phyloP scores from a whole-genome alignment of 1,139 yeast species.

The Yamadazyma spencermartinsiae region DNA sequence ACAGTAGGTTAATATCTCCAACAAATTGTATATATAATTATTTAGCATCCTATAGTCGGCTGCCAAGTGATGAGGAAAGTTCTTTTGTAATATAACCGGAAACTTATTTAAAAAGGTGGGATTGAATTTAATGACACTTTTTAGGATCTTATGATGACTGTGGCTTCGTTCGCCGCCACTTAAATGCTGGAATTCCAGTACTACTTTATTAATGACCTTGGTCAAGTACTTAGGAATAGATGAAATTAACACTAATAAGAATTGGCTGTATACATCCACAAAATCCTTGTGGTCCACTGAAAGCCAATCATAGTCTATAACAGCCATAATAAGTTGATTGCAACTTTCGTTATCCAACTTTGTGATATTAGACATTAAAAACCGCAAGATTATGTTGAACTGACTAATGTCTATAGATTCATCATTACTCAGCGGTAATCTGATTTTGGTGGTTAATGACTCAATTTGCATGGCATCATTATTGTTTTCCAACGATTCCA shows the following conservation, averaged over 20 bases:
- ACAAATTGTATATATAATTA: slow-evolving; percentile 65
- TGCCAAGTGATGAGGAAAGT: slow-evolving; percentile 78
- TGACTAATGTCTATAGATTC: slow-evolving; percentile 40
- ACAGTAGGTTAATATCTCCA: slow-evolving; percentile 63
- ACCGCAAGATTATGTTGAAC: slow-evolving; percentile 35
- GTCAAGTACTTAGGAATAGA: slow-evolving; percentile 88
- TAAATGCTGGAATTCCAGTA: slow-evolving; percentile 52
- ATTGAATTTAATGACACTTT: slow-evolving; percentile 63
- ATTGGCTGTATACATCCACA: slow-evolving; percentile 59
- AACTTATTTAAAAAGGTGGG: slow-evolving; percentile 79
- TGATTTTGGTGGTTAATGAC: slow-evolving; percentile 38
- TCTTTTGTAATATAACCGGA: slow-evolving; percentile 55
- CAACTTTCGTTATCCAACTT: slow-evolving; percentile 40
- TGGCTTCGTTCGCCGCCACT: slow-evolving; percentile 8
- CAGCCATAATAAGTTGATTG: slow-evolving; percentile 32
- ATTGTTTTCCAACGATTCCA: slow-evolving; percentile 65
- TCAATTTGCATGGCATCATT: slow-evolving; percentile 39
- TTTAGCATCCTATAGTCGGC: slow-evolving; percentile 54
- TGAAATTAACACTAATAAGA: slow-evolving; percentile 75
- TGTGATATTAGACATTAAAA: slow-evolving; percentile 37
- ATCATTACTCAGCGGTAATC: slow-evolving; percentile 28
- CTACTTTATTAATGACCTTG: slow-evolving; percentile 69
- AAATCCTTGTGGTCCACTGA: slow-evolving; percentile 28
- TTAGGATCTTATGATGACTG: slow-evolving; percentile 67
- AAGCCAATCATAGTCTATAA: slow-evolving; percentile 58